Evolutionary conservation across 768 basidiomycete species (phyloP).

Genomic region (Calocera cornea): DNA sequence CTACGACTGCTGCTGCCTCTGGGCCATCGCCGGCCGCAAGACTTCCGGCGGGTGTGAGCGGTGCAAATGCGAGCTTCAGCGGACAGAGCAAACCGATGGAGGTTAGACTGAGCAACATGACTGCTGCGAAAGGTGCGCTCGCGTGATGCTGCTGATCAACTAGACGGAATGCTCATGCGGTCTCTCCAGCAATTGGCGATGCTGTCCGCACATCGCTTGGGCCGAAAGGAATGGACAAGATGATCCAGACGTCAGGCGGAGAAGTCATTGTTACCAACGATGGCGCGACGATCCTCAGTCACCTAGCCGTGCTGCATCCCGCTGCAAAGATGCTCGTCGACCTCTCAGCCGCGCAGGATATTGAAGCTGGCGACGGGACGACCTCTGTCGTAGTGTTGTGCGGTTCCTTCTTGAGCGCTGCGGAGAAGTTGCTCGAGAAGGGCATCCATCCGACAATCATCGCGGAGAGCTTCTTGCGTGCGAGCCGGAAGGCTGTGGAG

Average conservation of each 20-base stretch:
- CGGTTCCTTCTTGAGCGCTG: conserved; percentile 81
- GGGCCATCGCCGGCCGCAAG: not conserved
- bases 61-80: conserved; percentile 68
- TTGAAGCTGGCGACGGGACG: conserved; percentile 97
- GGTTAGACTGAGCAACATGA: conserved; percentile 91
- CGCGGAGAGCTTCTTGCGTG: conserved; percentile 87
- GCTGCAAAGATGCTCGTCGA: conserved; percentile 99
- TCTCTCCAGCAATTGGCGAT: conserved; percentile 74
- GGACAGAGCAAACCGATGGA: conserved; percentile 99
- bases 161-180: conserved; percentile 7
- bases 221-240: conserved; percentile 98
- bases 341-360: conserved; percentile 91
- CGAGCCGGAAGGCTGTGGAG: conserved; percentile 85
- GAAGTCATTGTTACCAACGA: conserved; percentile 98
- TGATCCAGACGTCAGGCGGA: conserved; percentile 95
- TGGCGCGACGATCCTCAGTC: conserved; percentile 93
- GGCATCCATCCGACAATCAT: conserved; percentile 92
- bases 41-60: conserved; percentile 15
- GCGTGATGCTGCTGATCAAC: not conserved
- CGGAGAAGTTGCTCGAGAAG: conserved; percentile 91
- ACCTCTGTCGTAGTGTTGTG: conserved; percentile 95
- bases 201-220: conserved; percentile 93
- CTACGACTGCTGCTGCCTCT: conserved; percentile 6
- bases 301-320: conserved; percentile 90
- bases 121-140: conserved; percentile 75